These are phyloP conservation scores for Lactarius hengduanensis DNA, from an alignment of 768 basidiomycete genomes.

Conservation along the genomic window DNA sequence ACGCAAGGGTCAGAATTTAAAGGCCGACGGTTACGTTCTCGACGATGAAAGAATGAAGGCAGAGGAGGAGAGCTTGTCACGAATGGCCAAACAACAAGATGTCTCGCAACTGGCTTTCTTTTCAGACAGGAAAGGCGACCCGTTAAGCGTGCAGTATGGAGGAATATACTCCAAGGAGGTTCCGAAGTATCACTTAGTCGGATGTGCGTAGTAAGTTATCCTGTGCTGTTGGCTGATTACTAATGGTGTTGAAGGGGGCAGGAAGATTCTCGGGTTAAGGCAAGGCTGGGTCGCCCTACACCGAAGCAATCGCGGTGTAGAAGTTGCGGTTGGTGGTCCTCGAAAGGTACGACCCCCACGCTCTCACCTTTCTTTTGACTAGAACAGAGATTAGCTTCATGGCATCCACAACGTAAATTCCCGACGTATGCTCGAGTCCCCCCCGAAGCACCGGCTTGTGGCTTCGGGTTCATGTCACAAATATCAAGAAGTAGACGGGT, in stretches of 20 bases:
- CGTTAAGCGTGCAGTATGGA: constrained; percentile 27
- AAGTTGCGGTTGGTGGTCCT: constrained; percentile 20
- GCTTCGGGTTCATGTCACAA: constrained; percentile 41
- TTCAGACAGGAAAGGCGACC: constrained; percentile 44
- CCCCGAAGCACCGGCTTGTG: constrained; percentile 51
- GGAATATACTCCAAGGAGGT: constrained; percentile 24
- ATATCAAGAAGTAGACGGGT: constrained; percentile 66
- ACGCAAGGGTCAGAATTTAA: constrained; percentile 20
- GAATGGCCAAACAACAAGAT: constrained; percentile 31
- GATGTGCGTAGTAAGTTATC: constrained; percentile 18
- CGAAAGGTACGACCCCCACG: constrained; percentile 35
- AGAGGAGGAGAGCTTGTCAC: constrained; percentile 40
- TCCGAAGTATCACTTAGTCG: constrained; percentile 26
- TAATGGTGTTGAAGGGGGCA: constrained; percentile 28
- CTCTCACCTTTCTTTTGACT: constrained; percentile 13
- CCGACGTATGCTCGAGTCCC: constrained; percentile 50
- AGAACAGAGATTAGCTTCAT: constrained; percentile 34
- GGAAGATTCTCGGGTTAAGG: constrained; percentile 25
- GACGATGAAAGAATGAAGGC: constrained; percentile 38
- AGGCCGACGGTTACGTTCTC: constrained; percentile 19
- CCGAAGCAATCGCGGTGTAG: constrained; percentile 22
- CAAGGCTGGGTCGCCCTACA: constrained; percentile 18
- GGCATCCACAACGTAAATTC: constrained; percentile 56
- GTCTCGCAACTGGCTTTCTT: constrained; percentile 46
- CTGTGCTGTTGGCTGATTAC: constrained; percentile 1